phyloP scores from a whole-genome alignment of 1,284 basidiomycete genomes.

The Sporisorium iseilematis-ciliati region DNA sequence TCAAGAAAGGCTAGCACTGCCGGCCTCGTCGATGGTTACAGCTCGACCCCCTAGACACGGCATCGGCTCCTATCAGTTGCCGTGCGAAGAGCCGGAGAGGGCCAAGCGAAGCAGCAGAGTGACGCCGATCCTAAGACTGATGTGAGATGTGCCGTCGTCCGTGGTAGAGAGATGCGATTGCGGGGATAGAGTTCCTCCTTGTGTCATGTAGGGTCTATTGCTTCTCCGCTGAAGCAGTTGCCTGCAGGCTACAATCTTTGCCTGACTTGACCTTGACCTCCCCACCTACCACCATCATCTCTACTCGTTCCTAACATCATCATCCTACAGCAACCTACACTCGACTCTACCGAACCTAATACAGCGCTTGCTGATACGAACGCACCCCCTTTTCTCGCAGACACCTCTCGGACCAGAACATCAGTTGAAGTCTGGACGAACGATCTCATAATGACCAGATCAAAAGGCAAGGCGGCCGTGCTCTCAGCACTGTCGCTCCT shows the following conservation, averaged over 20 bases:
- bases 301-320: not conserved
- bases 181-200: not conserved
- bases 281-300: not conserved
- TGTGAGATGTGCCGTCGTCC: slow-evolving; percentile 1
- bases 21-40: not conserved
- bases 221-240: not conserved
- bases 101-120: not conserved
- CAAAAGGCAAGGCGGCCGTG: slow-evolving; percentile 1
- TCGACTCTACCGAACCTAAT: no score
- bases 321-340: not conserved
- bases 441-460: slow-evolving; percentile 5
- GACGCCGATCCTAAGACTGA: not conserved
- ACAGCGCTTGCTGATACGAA: not conserved
- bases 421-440: no score
- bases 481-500: slow-evolving; percentile 2
- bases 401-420: no score
- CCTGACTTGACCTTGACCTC: no score
- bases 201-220: not conserved
- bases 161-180: not conserved
- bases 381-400: no score
- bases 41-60: slow-evolving; percentile 2
- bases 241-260: no score
- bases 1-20: not conserved
- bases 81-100: no score
- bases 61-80: not conserved